Conservation (phyloP, 2,329 filamentous ascomycete species). For the Pseudocercospora vitis region DNA sequence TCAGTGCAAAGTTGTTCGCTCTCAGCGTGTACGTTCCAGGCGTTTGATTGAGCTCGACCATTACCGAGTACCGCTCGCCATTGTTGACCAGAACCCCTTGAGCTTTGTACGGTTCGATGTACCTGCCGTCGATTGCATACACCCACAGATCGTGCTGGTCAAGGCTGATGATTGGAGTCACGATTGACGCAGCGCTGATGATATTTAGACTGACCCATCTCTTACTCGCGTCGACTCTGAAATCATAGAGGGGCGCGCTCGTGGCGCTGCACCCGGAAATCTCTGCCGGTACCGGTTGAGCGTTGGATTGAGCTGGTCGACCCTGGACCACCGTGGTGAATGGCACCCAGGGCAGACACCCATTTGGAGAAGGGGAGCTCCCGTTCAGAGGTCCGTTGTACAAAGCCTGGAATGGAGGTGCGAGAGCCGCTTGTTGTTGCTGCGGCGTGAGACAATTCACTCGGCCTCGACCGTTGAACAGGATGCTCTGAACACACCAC, state of each 20-base stretch:
- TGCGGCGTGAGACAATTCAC: constrained; percentile 18
- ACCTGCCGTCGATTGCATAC: constrained; percentile 34
- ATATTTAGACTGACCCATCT: constrained; percentile 23
- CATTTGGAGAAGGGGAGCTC: constrained; percentile 9
- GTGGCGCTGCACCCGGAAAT: constrained; percentile 16
- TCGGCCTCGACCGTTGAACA: constrained; percentile 22
- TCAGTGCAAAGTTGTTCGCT: constrained; percentile 14
- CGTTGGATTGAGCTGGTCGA: constrained; percentile 8
- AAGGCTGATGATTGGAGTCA: constrained; percentile 19
- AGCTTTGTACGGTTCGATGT: constrained; percentile 54
- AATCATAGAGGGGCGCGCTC: constrained; percentile 8
- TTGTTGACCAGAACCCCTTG: constrained; percentile 52
- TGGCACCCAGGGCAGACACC: constrained; percentile 17
- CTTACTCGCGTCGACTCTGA: constrained; percentile 16
- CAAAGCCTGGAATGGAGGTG: constrained; percentile 16
- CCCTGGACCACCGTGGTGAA: constrained; percentile 8
- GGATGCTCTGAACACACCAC: constrained; percentile 20
- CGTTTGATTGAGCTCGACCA: constrained; percentile 48
- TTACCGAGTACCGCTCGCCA: constrained; percentile 56
- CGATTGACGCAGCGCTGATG: constrained; percentile 15
- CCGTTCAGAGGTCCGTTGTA: constrained; percentile 12
- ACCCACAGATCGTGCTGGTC: constrained; percentile 24
- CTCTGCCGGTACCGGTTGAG: constrained; percentile 12
- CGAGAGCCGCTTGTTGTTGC: constrained; percentile 14
- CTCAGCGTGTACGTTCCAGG: constrained; percentile 41